Percentiles rank a stretch among this genome's conserved stretches.
Conservation (phyloP, 2,329 filamentous ascomycete genomes). For the Cladophialophora chaetospira region DNA sequence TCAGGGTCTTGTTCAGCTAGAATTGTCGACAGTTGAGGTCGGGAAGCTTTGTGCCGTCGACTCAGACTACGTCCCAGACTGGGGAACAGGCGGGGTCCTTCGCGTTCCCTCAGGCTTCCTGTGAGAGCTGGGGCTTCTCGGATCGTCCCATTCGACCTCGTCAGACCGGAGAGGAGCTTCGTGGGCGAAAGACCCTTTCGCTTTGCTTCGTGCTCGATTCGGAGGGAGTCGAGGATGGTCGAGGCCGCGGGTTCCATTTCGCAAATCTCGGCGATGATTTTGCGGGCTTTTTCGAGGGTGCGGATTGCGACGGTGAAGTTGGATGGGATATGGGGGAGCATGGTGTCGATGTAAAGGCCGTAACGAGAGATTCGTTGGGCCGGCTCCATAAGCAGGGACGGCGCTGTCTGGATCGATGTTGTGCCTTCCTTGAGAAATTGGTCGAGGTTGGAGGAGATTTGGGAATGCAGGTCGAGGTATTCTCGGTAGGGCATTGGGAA, state of each 20-base stretch:
- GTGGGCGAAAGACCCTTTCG: constrained; percentile 29
- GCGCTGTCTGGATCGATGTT: constrained; percentile 81
- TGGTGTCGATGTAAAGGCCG: constrained; percentile 94
- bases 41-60: constrained; percentile 23
- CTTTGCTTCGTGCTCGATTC: constrained; percentile 33
- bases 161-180: constrained; percentile 32
- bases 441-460: constrained; percentile 80
- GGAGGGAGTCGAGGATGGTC: constrained; percentile 36
- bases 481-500: constrained; percentile 90
- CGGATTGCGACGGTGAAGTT: constrained; percentile 31
- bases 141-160: constrained; percentile 29
- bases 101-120: constrained; percentile 26
- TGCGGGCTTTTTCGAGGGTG: constrained; percentile 83
- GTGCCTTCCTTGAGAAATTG: constrained; percentile 69
- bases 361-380: constrained; percentile 93
- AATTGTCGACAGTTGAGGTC: constrained; percentile 30
- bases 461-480: constrained; percentile 87
- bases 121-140: constrained; percentile 32
- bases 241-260: constrained; percentile 75
- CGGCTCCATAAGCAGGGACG: constrained; percentile 91
- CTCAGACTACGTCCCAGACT: constrained; percentile 31
- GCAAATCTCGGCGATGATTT: constrained; percentile 95
- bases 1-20: constrained; percentile 33
- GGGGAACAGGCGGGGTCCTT: constrained; percentile 31
- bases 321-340: constrained; percentile 45